Conservation (phyloP, 2,329 filamentous ascomycete genomes). For the Ampelomyces quisqualis region DNA sequence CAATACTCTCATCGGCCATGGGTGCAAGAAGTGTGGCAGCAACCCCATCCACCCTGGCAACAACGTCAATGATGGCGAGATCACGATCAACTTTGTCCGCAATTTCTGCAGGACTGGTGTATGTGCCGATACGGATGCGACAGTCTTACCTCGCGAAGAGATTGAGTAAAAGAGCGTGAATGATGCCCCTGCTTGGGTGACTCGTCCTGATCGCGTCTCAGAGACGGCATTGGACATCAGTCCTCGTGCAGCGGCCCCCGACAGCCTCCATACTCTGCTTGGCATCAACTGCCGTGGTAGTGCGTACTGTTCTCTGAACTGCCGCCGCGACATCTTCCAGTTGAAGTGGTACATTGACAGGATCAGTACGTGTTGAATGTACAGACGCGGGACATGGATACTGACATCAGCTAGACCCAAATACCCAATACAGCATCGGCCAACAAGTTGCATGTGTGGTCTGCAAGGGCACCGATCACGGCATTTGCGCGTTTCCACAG, state of each 20-base stretch:
- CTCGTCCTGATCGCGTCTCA: not conserved
- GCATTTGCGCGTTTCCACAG: not conserved
- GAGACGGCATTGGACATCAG: not conserved
- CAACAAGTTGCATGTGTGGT: not conserved
- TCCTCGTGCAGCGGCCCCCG: not conserved
- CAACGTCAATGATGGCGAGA: not conserved
- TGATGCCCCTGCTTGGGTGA: too few relatives aligned
- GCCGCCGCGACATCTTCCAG: not conserved
- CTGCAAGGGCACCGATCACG: not conserved
- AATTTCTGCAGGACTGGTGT: not conserved
- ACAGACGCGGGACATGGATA: too few relatives aligned
- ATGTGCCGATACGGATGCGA: not conserved
- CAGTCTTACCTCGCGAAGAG: not conserved
- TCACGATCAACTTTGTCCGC: slow-evolving; percentile 1
- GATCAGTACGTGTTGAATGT: too few relatives aligned
- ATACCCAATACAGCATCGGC: not conserved
- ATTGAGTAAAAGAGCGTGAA: too few relatives aligned
- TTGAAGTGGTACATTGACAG: not conserved
- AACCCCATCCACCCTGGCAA: not conserved
- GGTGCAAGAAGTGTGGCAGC: not conserved
- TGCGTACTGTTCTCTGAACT: too few relatives aligned
- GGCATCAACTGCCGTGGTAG: not conserved
- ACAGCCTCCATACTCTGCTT: not conserved
- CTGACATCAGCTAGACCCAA: not conserved
- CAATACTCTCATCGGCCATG: not conserved